phyloP scores from a whole-genome alignment of 169 alveolate species.

The Babesia sp. region DNA sequence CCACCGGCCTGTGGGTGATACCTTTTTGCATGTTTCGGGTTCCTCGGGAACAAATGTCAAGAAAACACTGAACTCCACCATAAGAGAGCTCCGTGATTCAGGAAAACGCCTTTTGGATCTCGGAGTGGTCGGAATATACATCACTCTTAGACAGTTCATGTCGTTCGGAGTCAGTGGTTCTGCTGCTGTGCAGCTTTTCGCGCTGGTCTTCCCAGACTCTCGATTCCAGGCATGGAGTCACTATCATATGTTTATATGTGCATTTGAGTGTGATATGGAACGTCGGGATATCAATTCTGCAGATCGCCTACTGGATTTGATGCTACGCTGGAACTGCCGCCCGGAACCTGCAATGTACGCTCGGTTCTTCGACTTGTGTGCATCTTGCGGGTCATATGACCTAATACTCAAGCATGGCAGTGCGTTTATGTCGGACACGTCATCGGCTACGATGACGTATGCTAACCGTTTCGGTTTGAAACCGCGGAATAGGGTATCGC shows the following conservation, averaged over 20 bases:
- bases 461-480: background rate
- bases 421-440: background rate
- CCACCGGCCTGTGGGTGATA: slow-evolving; percentile 8
- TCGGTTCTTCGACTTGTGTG: slow-evolving; percentile 39
- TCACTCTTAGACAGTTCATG: slow-evolving; percentile 6
- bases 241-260: slow-evolving; percentile 32
- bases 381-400: background rate
- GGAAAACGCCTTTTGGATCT: background rate
- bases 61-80: background rate
- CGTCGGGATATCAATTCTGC: slow-evolving; percentile 11
- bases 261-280: slow-evolving; percentile 34
- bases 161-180: slow-evolving; percentile 16
- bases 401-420: slow-evolving; percentile 7
- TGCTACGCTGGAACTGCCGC: slow-evolving; percentile 21
- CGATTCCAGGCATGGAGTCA: slow-evolving; percentile 22
- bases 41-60: background rate
- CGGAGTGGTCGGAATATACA: slow-evolving; percentile 2
- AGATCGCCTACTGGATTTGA: slow-evolving; percentile 16
- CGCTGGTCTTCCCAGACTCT: slow-evolving; percentile 9
- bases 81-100: background rate
- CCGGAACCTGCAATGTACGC: slow-evolving; percentile 52
- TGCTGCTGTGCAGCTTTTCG: slow-evolving; percentile 16
- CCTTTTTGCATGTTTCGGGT: background rate
- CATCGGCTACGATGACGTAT: background rate
- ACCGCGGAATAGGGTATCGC: slow-evolving; percentile 8